Percentiles rank a stretch among this genome's conserved stretches.
phyloP scores from a whole-genome alignment of 257 asterid genomes.

The Parsonsia alboflavescens region DNA sequence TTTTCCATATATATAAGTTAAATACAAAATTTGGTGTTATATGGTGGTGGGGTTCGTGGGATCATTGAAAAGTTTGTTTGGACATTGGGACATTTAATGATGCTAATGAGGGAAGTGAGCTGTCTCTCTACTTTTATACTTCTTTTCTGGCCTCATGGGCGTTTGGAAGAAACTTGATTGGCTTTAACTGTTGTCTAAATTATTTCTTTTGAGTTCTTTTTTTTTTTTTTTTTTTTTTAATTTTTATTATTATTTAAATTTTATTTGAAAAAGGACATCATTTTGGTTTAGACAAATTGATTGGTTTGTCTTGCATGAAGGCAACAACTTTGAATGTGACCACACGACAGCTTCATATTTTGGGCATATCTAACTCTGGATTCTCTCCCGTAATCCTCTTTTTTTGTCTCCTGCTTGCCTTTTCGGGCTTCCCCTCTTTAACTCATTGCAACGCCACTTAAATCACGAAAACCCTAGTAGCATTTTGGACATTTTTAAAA shows the following conservation, averaged over 20 bases:
- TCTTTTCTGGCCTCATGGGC: background rate
- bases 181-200: conserved; percentile 12
- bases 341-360: conserved; percentile 23
- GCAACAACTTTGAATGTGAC: conserved; percentile 46
- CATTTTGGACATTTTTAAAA: conserved; percentile 2
- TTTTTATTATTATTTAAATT: too few relatives aligned
- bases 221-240: conserved; percentile 7
- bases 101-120: conserved; percentile 31
- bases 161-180: conserved; percentile 23
- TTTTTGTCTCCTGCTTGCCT: conserved; percentile 17
- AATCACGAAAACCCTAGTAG: conserved; percentile 4
- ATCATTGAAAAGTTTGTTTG: conserved; percentile 38
- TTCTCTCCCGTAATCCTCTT: conserved; percentile 19
- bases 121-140: conserved; percentile 28
- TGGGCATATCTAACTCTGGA: conserved; percentile 24
- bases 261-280: conserved; percentile 18
- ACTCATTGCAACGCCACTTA: background rate
- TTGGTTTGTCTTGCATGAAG: conserved; percentile 57
- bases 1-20: background rate
- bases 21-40: conserved; percentile 23
- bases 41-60: conserved; percentile 34
- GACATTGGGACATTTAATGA: conserved; percentile 28
- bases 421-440: conserved; percentile 11
- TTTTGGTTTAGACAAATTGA: conserved; percentile 45
- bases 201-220: conserved; percentile 2